phyloP scores from a whole-genome alignment of 1,284 basidiomycete species.

The Waitea zeae region DNA sequence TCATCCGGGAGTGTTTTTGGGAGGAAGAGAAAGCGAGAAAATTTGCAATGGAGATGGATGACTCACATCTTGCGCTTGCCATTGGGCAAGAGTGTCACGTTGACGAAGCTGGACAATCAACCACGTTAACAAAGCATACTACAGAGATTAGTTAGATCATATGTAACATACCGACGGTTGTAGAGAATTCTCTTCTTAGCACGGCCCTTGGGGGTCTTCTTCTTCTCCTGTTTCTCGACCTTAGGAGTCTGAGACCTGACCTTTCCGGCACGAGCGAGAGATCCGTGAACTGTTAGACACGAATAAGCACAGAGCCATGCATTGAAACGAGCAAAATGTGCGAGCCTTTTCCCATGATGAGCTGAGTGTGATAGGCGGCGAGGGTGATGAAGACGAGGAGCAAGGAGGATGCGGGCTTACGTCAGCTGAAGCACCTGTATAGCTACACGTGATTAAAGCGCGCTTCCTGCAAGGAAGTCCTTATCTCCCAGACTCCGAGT shows the following conservation, averaged over 20 bases:
- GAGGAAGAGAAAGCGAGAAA: slow-evolving; percentile 4
- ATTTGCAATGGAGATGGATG: slow-evolving; percentile 6
- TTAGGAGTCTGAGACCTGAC: slow-evolving; percentile 97
- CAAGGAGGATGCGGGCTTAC: no score
- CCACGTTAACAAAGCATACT: not conserved
- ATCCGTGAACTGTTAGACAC: slow-evolving; percentile 83
- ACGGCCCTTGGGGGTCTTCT: slow-evolving; percentile 90
- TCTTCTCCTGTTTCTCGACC: slow-evolving; percentile 96
- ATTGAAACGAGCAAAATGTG: no score
- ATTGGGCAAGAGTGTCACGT: slow-evolving; percentile 78
- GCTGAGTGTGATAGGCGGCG: no score
- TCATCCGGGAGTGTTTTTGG: slow-evolving; percentile 35
- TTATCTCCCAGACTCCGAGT: no score
- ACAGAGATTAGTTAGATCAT: no score
- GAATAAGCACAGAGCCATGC: no score
- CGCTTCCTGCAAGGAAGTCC: no score
- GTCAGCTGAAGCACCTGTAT: no score
- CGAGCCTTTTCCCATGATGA: no score
- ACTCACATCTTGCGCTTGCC: slow-evolving; percentile 96
- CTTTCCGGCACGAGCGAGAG: slow-evolving; percentile 99
- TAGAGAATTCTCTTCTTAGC: slow-evolving; percentile 93
- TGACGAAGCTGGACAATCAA: slow-evolving; percentile 70
- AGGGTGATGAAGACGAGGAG: no score
- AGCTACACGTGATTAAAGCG: no score
- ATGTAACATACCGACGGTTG: slow-evolving; percentile 66